Conservation (phyloP, 257 asterid species). For the Pogostemon cablin region DNA sequence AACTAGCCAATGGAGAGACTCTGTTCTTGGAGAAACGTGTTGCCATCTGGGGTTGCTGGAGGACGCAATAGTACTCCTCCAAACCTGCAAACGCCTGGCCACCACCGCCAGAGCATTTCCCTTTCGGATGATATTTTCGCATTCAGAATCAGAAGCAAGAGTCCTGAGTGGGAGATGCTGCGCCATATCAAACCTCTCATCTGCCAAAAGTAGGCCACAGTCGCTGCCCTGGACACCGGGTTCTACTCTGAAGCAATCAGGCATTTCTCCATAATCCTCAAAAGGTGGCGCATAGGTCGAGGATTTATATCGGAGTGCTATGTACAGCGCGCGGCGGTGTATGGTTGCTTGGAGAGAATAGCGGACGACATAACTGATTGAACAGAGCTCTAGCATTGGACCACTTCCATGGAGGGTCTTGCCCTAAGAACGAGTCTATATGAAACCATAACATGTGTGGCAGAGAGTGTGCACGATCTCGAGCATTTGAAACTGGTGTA, state of each 20-base stretch:
- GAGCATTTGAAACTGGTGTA: conserved; percentile 87
- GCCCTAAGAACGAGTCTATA: conserved; percentile 69
- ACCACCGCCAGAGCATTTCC: conserved; percentile 69
- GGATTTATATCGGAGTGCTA: conserved; percentile 67
- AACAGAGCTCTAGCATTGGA: conserved; percentile 77
- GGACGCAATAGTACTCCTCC: conserved; percentile 88
- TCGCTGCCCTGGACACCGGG: conserved; percentile 73
- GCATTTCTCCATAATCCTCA: conserved; percentile 77
- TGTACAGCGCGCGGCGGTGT: conserved; percentile 65
- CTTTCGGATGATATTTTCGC: conserved; percentile 79
- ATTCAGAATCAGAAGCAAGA: conserved; percentile 28
- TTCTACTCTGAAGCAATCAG: conserved; percentile 62
- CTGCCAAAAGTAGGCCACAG: conserved; percentile 74
- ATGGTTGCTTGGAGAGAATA: conserved; percentile 55
- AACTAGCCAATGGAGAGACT: conserved; percentile 88
- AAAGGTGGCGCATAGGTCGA: conserved; percentile 73
- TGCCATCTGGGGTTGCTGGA: conserved; percentile 80
- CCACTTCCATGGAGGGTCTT: conserved; percentile 76
- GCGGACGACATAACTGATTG: conserved; percentile 79
- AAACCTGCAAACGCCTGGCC: conserved; percentile 86
- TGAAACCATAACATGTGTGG: conserved; percentile 60
- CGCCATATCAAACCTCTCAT: background rate
- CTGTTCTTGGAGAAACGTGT: conserved; percentile 87
- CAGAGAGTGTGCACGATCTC: conserved; percentile 87
- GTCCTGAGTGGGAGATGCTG: too few species aligned